phyloP scores from a whole-genome alignment of 352 stramenopile species.

The Blastocystis sp. region DNA sequence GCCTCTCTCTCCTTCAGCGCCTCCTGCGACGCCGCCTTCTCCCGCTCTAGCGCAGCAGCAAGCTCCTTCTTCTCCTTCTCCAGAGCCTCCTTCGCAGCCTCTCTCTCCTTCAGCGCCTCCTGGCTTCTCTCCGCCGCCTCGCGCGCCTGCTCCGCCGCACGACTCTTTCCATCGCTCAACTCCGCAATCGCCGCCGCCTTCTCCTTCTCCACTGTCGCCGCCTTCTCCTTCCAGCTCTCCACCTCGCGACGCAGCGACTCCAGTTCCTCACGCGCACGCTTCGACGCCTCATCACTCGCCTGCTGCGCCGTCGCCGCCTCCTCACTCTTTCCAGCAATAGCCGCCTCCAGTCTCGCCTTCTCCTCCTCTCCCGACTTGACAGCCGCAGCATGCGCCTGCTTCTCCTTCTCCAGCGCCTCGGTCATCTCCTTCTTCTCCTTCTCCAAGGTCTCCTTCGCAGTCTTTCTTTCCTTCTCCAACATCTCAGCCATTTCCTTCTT shows the following conservation, averaged over 20 bases:
- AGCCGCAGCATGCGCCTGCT: background rate
- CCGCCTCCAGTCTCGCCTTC: background rate
- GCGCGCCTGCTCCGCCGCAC: background rate
- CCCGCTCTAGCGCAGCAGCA: background rate
- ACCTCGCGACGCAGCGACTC: background rate
- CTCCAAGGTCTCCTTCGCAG: background rate
- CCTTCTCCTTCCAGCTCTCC: background rate
- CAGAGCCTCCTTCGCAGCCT: background rate
- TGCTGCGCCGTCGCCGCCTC: background rate
- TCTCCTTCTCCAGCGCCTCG: background rate
- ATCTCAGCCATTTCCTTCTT: background rate
- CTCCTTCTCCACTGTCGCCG: background rate
- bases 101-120: background rate
- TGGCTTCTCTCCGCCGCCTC: background rate
- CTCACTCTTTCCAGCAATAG: background rate
- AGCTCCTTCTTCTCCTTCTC: background rate
- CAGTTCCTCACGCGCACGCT: background rate
- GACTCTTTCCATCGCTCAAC: background rate
- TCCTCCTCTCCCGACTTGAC: background rate
- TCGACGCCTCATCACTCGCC: background rate
- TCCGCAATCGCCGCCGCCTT: background rate
- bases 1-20: background rate
- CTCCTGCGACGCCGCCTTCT: background rate
- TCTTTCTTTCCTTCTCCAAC: background rate
- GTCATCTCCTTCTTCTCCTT: background rate